phyloP scores from a whole-genome alignment of 148 eudicot genomes.

The Dysphania ambrosioides region DNA sequence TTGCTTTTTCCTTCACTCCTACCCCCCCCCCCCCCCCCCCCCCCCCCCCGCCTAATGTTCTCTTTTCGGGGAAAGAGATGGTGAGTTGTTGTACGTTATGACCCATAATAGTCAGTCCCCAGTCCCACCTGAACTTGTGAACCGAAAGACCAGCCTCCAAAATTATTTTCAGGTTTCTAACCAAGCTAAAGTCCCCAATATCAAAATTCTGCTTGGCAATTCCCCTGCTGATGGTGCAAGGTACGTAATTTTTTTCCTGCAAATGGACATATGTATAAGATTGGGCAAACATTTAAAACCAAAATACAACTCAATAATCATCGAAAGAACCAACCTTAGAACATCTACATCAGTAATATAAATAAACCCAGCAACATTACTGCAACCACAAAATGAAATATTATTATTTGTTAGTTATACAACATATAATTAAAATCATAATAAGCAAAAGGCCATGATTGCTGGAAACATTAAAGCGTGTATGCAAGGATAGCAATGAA shows the following conservation, averaged over 20 bases:
- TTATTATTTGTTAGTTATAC: background rate
- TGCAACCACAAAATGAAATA: slow-evolving; percentile 30
- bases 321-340: slow-evolving; percentile 47
- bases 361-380: slow-evolving; percentile 94
- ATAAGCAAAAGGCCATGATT: background rate
- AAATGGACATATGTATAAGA: slow-evolving; percentile 8
- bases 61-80: background rate
- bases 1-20: background rate
- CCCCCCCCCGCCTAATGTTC: background rate
- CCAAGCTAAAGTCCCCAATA: slow-evolving; percentile 74
- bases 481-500: background rate
- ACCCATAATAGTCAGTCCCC: background rate
- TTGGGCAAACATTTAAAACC: background rate
- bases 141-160: background rate
- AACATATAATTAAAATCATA: background rate
- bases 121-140: background rate
- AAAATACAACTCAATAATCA: background rate
- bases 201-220: slow-evolving; percentile 66
- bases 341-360: slow-evolving; percentile 74
- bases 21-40: no score
- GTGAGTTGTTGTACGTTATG: background rate
- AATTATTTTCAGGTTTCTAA: slow-evolving; percentile 41
- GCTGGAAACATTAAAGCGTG: no score
- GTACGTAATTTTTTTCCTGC: slow-evolving; percentile 75
- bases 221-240: slow-evolving; percentile 89